Evolutionary conservation across 73 alveolate genomes (phyloP), one percentile per base, ranked within the genome.

Genomic region (Paraurostyla sp.): DNA sequence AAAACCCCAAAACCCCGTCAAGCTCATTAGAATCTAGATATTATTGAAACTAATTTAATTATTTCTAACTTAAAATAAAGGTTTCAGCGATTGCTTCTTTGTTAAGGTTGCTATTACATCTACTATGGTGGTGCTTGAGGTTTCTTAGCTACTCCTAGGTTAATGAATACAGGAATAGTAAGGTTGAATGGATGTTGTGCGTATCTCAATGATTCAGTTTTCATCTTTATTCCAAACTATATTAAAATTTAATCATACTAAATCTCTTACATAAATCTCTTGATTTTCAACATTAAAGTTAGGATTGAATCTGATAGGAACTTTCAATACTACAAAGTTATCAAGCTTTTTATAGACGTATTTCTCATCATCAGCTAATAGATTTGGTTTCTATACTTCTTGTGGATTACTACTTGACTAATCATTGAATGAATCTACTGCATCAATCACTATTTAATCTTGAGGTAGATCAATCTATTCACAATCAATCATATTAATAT

Each of bases 221-320:
- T 73, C 86, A 73, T 73, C 30, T 43, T 48, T 11, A 73, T 48
- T 48, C 71, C 86, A 73, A 73, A 73, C 86, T 73, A 73, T 22
- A 22, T 38, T 38, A 18, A 18, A 23, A 23, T 9, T 16, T 32
- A n/a, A 16, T 48, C 13, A 46, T 13, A 46, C 13, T 18, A 48
- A 16, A 33, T 3, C 41, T 13, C 69, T 73, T 73, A 73, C 86
- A 43, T 48, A 73, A 73, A 49, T 49, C 27, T 73, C 86, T 48
- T 73, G n/a, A 7, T 23, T 46, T 9, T 73, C 86, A n/a, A 73
- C 43, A 45, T 13, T 46, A 29, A 73, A 73, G 3, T 56, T 50
- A 45, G 42, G 71, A 23, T 27, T 48, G 36, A 73, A 49, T 3
- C 50, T 49, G n/a, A 73, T 49, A 11, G 86, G 86, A 0, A 73